Evolutionary conservation across 1,284 basidiomycete species (phyloP), one percentile per base, ranked within the genome.

Genomic region (Ganoderma leucocontextum): DNA sequence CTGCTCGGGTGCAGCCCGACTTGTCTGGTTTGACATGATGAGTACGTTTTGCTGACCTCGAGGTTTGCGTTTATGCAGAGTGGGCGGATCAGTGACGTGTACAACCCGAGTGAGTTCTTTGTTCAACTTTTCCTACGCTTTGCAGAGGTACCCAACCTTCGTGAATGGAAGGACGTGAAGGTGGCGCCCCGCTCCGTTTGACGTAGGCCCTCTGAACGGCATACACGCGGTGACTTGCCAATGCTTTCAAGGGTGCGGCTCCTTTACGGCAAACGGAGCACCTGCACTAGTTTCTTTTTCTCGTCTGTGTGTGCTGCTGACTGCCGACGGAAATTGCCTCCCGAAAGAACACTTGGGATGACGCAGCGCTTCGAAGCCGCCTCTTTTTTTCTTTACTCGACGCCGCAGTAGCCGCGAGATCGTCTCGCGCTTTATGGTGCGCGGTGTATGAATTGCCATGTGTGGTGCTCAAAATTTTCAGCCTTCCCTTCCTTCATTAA

Each of bases 31-130:
- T 41, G 58, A 60, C n/a, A 19, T 22, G 19, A 22, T 39, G 36
- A 5, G 10, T 36, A 57, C 55, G 33, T 36, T 19, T 29, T 2
- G 58, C 58, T 59, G 10, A 59, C 38, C 36, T 41, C 38, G n/a
- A 29, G n/a, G n/a, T 62, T 29, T 19, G 33, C 25, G 5, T 12
- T 15, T 55, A 19, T 42, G 15, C 63, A 79, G 78, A 78, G 78
- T 63, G 79, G 79, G 2, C 72, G 76, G 57, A 77, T 80, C 36
- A 77, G 75, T 52, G 79, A 80, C 61, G 75, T 80, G 5, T 80
- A 80, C 69, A 78, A 78, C 66, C 78, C 79, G 3, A 80, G 78
- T 79, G 22, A 41, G 58, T 60, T 22, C 22, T 25, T 29, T 6
- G 4, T 39, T 36, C 39, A 15, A 39, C 25, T 29, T 7, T 41